phyloP scores from a whole-genome alignment of 1,139 yeast genomes.

The Sugiyamaella castrensis region DNA sequence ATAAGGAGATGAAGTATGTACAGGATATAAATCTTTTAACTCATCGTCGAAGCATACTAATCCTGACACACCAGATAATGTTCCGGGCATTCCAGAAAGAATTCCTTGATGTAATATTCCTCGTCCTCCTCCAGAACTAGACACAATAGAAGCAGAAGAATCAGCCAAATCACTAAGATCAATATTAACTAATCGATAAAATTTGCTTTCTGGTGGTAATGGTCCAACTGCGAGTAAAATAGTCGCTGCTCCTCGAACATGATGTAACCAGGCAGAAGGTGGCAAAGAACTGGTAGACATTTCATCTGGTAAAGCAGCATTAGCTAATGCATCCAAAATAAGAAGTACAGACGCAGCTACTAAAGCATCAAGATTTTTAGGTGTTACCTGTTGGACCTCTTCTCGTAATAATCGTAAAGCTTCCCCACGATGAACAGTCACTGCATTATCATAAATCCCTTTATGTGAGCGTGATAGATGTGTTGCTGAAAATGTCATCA shows the following conservation, averaged over 20 bases:
- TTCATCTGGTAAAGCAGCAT: constrained; percentile 68
- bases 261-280: constrained; percentile 95
- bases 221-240: constrained; percentile 95
- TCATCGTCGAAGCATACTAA: constrained; percentile 84
- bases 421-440: constrained; percentile 83
- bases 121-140: constrained; percentile 11
- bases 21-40: constrained; percentile 81
- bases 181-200: constrained; percentile 43
- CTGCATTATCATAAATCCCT: constrained; percentile 71
- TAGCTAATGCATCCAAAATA: constrained; percentile 91
- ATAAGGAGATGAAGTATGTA: constrained; percentile 78
- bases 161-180: constrained; percentile 70
- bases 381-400: constrained; percentile 78
- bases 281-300: constrained; percentile 53
- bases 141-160: no score
- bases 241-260: constrained; percentile 95
- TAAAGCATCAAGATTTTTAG: constrained; percentile 85
- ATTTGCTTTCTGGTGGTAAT: constrained; percentile 59
- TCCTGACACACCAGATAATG: constrained; percentile 36
- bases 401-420: constrained; percentile 77
- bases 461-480: constrained; percentile 63
- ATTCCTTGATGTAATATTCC: constrained; percentile 6
- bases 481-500: constrained; percentile 87
- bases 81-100: constrained; percentile 12
- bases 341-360: constrained; percentile 88